Evolutionary conservation across 1,284 basidiomycete genomes (phyloP), one percentile per base, ranked within the genome.

Genomic region (Irpex sp.): DNA sequence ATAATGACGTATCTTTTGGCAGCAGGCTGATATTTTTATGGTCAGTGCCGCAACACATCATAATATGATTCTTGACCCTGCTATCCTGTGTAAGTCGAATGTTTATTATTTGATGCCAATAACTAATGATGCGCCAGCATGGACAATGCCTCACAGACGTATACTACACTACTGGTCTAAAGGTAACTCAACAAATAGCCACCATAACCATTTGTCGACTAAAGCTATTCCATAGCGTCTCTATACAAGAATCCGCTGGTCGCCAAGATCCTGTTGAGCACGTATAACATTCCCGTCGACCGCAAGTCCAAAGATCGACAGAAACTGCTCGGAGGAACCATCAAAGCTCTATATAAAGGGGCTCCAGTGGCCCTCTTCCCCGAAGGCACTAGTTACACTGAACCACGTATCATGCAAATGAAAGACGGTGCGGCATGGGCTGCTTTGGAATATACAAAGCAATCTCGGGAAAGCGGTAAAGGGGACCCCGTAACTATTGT

Each of bases 381-480:
- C 1, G 96, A 98, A 75, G 96, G 95, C 43, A 92, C 90, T 31
- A 90, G 89, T 69, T 92, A 92, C 72, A 97, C 95, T 0, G 93
- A 96, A 71, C 94, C 95, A 3, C 85, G 87, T 62, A 91, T 98
- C 70, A 92, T 96, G 83, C 90, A 94, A 65, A 85, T 98, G 70
- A 98, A 98, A 75, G 94, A 98, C 69, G 96, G 96, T 26, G 92
- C 93, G n/a, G 88, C 94, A 6, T 98, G 95, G 95, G 90, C 94
- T 37, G 93, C 95, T 3, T 81, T 98, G 67, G 97, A 98, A 78
- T 98, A 96, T 76, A 83, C 87, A 11, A 90, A 91, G 69, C 95
- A 93, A 85, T 81, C 86, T 51, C 76, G 76, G 62, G 83, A 86
- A 63, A 78, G 78, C 56, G 83, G 77, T 62, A 75, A 67, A 67